Evolutionary conservation across 2,329 filamentous ascomycete genomes (phyloP).

Genomic region (Ciborinia camelliae): DNA sequence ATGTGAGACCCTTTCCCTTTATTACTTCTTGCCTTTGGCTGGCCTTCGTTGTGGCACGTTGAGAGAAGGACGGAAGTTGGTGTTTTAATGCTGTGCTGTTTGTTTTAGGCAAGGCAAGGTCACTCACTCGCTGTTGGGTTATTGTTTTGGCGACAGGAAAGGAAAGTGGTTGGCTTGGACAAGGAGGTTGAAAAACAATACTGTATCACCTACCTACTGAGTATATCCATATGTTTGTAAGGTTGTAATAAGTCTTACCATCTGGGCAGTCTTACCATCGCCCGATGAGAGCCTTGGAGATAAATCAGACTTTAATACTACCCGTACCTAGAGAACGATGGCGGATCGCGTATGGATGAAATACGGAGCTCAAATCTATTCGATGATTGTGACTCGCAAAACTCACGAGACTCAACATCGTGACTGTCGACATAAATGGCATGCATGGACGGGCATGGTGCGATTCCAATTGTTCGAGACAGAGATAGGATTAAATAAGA

Average conservation of each 20-base stretch:
- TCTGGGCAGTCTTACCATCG: too few species aligned
- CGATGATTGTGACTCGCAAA: not conserved
- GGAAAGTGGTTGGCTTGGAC: not conserved
- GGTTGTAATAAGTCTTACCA: too few species aligned
- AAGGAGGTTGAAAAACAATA: not conserved
- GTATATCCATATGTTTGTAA: too few species aligned
- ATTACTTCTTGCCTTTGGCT: not conserved
- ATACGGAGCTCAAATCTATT: not conserved
- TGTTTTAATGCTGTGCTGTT: not conserved
- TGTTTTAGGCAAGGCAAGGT: too few species aligned
- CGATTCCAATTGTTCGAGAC: too few species aligned
- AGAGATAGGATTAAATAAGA: not conserved
- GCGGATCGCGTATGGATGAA: not conserved
- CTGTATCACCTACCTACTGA: not conserved
- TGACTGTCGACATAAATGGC: too few species aligned
- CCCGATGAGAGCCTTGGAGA: not conserved
- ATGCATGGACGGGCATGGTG: too few species aligned
- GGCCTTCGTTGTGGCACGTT: not conserved
- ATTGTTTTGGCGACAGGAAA: constrained; percentile 6
- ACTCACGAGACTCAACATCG: not conserved
- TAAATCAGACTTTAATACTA: not conserved
- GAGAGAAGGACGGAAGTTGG: not conserved
- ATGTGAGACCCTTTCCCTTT: constrained; percentile 1
- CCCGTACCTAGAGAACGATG: not conserved
- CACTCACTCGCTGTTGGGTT: too few species aligned